Evolutionary conservation across 805 yeast species (phyloP).

Genomic region (Schizosaccharomyces osmophilus): DNA sequence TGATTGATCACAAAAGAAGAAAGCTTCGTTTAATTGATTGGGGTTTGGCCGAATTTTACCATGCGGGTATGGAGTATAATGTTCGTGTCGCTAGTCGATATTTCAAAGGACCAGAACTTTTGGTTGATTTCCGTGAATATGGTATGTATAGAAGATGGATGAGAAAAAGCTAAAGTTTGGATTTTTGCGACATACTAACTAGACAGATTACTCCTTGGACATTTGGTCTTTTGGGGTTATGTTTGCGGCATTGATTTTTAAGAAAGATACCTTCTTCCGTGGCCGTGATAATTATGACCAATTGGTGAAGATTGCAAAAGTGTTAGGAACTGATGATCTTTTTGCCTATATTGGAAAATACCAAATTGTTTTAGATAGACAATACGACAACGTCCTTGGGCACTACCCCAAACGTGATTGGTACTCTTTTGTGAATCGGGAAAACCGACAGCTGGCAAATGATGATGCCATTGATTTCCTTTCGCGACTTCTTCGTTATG

Average conservation of each 20-base stretch:
- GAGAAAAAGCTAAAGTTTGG: background rate
- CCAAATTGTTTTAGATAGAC: conserved; percentile 41
- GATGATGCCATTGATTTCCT: conserved; percentile 60
- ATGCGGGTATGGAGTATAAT: conserved; percentile 67
- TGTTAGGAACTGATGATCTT: conserved; percentile 65
- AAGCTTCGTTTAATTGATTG: conserved; percentile 67
- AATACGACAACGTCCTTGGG: conserved; percentile 51
- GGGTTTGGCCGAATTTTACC: conserved; percentile 91
- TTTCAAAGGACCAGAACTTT: conserved; percentile 78
- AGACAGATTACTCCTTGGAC: conserved; percentile 57
- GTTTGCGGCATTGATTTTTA: conserved; percentile 72
- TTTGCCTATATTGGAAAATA: conserved; percentile 46
- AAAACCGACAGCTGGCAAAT: conserved; percentile 41
- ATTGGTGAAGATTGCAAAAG: conserved; percentile 66
- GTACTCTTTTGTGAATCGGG: conserved; percentile 46
- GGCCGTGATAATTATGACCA: conserved; percentile 84
- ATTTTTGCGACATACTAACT: background rate
- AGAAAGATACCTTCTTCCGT: conserved; percentile 77
- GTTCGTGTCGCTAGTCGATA: conserved; percentile 85
- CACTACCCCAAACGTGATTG: conserved; percentile 67
- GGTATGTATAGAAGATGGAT: background rate
- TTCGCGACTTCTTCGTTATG: conserved; percentile 57
- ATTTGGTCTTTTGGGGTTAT: conserved; percentile 88
- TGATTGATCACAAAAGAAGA: conserved; percentile 62
- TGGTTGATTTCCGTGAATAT: conserved; percentile 65